phyloP scores from a whole-genome alignment of 805 yeast genomes.

The Saccharomycopsis sp. region DNA sequence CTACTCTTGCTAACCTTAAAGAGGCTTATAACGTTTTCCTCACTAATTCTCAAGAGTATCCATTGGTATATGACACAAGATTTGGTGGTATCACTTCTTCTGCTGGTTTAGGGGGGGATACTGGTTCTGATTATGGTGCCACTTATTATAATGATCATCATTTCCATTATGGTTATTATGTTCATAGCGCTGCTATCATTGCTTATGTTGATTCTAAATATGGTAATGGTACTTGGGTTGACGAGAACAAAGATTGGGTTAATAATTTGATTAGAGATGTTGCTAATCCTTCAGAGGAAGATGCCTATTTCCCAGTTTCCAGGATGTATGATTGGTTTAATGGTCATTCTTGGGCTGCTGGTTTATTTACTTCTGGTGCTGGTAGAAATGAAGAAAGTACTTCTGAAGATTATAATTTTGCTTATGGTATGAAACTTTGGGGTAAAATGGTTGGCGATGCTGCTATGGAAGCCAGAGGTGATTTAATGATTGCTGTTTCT shows the following conservation, averaged over 20 bases:
- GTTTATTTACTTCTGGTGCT: slow-evolving; percentile 49
- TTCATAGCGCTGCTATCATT: slow-evolving; percentile 55
- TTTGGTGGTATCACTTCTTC: slow-evolving; percentile 40
- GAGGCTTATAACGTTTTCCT: slow-evolving; percentile 30
- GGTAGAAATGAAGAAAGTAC: slow-evolving; percentile 67
- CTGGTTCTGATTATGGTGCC: slow-evolving; percentile 38
- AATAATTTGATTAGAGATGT: slow-evolving; percentile 56
- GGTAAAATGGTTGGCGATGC: slow-evolving; percentile 44
- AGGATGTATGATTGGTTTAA: slow-evolving; percentile 61
- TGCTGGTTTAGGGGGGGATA: slow-evolving; percentile 35
- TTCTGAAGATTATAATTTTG: slow-evolving; percentile 62
- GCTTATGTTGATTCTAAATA: slow-evolving; percentile 46
- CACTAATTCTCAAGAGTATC: slow-evolving; percentile 30
- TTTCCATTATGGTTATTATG: slow-evolving; percentile 45
- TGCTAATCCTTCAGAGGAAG: slow-evolving; percentile 48
- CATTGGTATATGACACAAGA: slow-evolving; percentile 40
- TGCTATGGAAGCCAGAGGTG: slow-evolving; percentile 42
- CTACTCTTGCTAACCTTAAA: slow-evolving; percentile 27
- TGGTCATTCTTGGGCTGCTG: slow-evolving; percentile 73
- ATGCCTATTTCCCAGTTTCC: slow-evolving; percentile 50
- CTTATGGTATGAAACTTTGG: slow-evolving; percentile 64
- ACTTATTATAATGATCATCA: slow-evolving; percentile 48
- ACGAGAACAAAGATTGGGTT: slow-evolving; percentile 43
- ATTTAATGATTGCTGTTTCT: slow-evolving; percentile 49
- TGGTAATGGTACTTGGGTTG: slow-evolving; percentile 35